A percentile compares a stretch with the other conserved stretches of the same genome.
Evolutionary conservation across 2,329 filamentous ascomycete species (phyloP).

Genomic region (Coniochaeta sp.): DNA sequence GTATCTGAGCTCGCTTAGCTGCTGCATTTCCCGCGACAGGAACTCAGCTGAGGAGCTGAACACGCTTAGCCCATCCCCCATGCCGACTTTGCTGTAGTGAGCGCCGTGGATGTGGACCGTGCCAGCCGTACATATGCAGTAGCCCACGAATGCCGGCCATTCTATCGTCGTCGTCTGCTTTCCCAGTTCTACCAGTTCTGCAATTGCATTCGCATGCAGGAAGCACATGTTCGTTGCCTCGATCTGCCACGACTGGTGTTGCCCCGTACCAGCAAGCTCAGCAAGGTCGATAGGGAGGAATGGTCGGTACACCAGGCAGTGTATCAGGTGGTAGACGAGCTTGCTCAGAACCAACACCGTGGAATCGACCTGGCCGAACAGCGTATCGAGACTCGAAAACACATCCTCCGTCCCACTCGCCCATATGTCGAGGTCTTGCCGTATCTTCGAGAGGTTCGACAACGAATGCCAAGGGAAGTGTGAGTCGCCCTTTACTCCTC

Average conservation of each 20-base stretch:
- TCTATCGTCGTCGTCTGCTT: conserved; percentile 68
- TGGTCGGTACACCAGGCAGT: conserved; percentile 80
- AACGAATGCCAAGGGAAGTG: conserved; percentile 88
- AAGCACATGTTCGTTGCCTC: conserved; percentile 84
- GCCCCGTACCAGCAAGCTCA: conserved; percentile 70
- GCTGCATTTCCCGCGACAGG: conserved; percentile 70
- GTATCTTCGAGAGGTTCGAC: conserved; percentile 78
- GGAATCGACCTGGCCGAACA: conserved; percentile 73
- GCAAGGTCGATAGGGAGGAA: conserved; percentile 80
- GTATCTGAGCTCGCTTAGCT: conserved; percentile 66
- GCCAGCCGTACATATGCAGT: conserved; percentile 78
- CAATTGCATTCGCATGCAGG: conserved; percentile 79
- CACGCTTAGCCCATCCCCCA: conserved; percentile 49
- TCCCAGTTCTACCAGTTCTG: conserved; percentile 73
- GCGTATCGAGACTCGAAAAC: conserved; percentile 66
- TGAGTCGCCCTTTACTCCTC: conserved; percentile 81
- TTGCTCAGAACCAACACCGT: conserved; percentile 77
- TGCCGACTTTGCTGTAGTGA: conserved; percentile 58
- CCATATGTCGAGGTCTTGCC: conserved; percentile 80
- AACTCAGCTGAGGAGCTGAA: conserved; percentile 60
- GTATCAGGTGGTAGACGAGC: conserved; percentile 77
- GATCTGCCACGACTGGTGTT: conserved; percentile 89
- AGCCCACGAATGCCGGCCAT: conserved; percentile 82
- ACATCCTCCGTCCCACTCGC: conserved; percentile 73
- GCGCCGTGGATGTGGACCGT: conserved; percentile 84